Evolutionary conservation across 2,329 filamentous ascomycete species (phyloP), one percentile per base, ranked within the genome.

Genomic region (Aspergillus oerlinghausenensis): DNA sequence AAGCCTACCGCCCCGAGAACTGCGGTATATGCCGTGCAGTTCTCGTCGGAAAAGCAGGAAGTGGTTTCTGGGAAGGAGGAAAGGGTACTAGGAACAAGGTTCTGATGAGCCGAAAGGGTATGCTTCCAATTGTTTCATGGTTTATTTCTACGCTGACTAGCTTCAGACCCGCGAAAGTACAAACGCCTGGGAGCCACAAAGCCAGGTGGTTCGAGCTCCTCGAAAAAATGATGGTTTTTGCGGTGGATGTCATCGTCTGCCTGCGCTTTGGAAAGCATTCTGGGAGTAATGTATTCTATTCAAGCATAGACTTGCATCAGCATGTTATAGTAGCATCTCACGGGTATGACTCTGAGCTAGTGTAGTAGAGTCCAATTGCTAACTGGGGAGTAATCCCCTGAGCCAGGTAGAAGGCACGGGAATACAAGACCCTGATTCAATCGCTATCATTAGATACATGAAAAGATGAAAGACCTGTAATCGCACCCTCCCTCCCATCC

Each of bases 31-130:
- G 90, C 68, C 88, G 87, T 50, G 79, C 86, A 35, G 83, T 81
- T 51, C 82, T 94, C 11, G 81, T 92, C 52, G 86, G 88, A 61
- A 87, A 84, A 67, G 83, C 84, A 3, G 77, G 78, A 7, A 78
- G 77, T 47, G 90, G 90, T 0, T 95, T 92, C 74, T 95, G 90
- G 90, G 90, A 95, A 76, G 90, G 90, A 10, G 90, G 90, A 1
- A 90, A 88, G 70, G 89, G 89, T 1, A 92, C 89, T n/a, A 79
- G 89, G 59, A 88, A 92, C 68, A 83, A 80, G 71, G 76, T 75
- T 32, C 75, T 81, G 66, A 92, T 92, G 89, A 89, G 85, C 65
- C 80, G 86, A 58, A 91, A 90, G 74, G 78, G 77, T 78, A 69
- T 47, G 69, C 59, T 28, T 14, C 6, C 57, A 32, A 25, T 17